Evolutionary conservation across 2,329 filamentous ascomycete species (phyloP).

Genomic region (Fusarium sp.): DNA sequence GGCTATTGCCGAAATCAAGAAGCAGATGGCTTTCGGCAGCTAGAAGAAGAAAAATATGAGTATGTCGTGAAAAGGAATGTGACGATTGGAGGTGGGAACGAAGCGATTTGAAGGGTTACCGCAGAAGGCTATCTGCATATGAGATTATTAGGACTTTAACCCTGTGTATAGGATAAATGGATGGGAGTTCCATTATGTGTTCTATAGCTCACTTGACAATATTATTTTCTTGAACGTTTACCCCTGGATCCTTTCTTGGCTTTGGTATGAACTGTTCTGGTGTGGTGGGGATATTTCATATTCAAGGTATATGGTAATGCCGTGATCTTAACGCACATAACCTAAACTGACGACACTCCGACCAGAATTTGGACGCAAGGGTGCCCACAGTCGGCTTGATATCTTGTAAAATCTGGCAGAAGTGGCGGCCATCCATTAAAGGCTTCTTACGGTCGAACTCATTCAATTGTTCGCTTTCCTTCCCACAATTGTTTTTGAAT

Average conservation of each 20-base stretch:
- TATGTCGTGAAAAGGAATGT: constrained; percentile 29
- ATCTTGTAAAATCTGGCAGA: background rate
- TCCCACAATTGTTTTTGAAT: no score
- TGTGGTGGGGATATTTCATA: background rate
- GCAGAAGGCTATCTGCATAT: constrained; percentile 42
- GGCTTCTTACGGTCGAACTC: no score
- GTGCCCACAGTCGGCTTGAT: background rate
- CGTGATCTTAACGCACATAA: background rate
- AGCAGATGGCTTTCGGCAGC: constrained; percentile 80
- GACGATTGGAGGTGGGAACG: constrained; percentile 35
- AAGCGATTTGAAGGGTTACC: constrained; percentile 40
- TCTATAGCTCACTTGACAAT: constrained; percentile 49
- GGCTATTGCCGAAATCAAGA: constrained; percentile 98
- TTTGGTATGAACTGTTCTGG: background rate
- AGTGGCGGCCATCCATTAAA: no score
- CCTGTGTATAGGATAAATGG: constrained; percentile 50
- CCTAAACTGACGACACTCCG: background rate
- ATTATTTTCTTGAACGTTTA: constrained; percentile 47
- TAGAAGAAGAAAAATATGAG: constrained; percentile 37
- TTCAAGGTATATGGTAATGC: background rate
- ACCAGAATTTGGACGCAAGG: background rate
- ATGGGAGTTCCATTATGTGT: constrained; percentile 47
- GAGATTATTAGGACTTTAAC: constrained; percentile 48
- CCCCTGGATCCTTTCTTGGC: background rate
- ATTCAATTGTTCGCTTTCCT: no score